These are phyloP conservation scores for Calonectria pteridis DNA, from an alignment of 2,329 filamentous ascomycete genomes.

Conservation along the genomic window DNA sequence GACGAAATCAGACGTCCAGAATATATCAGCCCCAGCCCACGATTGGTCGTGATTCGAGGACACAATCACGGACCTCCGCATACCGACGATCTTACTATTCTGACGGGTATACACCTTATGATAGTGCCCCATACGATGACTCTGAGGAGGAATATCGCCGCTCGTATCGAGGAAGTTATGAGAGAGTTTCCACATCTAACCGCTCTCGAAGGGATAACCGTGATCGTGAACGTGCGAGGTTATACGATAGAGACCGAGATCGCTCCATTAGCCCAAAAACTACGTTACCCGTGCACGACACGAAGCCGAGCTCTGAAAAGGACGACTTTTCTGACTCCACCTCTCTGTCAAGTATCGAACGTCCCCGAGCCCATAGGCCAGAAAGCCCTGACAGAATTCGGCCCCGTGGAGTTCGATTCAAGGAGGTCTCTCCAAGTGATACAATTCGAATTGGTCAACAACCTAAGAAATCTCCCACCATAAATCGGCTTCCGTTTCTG, in stretches of 20 bases:
- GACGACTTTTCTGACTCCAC: neutral
- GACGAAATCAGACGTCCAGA: neutral
- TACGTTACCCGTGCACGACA: neutral
- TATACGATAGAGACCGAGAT: neutral
- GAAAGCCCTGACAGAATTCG: neutral
- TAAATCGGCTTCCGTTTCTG: neutral
- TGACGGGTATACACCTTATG: neutral
- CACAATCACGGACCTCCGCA: neutral
- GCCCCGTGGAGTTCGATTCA: neutral
- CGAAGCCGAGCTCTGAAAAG: neutral
- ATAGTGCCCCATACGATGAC: accelerated
- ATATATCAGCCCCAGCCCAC: neutral
- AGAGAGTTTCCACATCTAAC: neutral
- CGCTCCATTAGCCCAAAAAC: neutral
- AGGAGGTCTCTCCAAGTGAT: neutral
- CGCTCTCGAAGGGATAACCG: too few species aligned
- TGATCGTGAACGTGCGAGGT: neutral
- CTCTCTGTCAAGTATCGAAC: neutral
- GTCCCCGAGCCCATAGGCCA: neutral
- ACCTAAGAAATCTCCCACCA: neutral
- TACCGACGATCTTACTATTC: neutral
- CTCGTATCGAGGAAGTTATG: neutral
- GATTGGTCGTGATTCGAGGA: neutral
- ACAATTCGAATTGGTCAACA: neutral
- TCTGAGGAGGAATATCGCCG: neutral